phyloP scores from a whole-genome alignment of 2,329 filamentous ascomycete species.

The Fonsecaea erecta region DNA sequence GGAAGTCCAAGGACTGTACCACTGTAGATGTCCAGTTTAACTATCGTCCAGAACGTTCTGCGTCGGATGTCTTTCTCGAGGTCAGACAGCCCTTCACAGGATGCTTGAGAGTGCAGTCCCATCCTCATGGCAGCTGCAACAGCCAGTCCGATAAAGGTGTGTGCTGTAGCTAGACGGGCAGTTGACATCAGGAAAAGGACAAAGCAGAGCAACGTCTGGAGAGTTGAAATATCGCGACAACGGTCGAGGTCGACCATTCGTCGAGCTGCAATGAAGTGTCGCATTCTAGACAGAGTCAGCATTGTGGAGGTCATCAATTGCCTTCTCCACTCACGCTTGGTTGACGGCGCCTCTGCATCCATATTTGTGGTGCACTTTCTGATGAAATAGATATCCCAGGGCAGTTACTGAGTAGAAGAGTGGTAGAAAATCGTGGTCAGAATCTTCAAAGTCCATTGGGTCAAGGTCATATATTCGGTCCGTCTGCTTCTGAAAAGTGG shows the following conservation, averaged over 20 bases:
- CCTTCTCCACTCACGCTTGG: conserved; percentile 27
- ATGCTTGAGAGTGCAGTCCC: conserved; percentile 29
- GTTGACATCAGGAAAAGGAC: conserved; percentile 33
- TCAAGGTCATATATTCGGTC: conserved; percentile 31
- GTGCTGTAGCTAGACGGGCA: conserved; percentile 26
- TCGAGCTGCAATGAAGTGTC: conserved; percentile 28
- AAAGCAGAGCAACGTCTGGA: conserved; percentile 29
- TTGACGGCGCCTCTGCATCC: conserved; percentile 26
- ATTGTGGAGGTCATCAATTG: not conserved
- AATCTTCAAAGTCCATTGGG: conserved; percentile 26
- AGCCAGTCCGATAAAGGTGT: conserved; percentile 28
- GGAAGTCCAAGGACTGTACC: conserved; percentile 30
- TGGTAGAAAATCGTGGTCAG: conserved; percentile 30
- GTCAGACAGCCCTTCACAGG: conserved; percentile 19
- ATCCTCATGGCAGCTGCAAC: conserved; percentile 28
- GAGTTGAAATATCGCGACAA: conserved; percentile 20
- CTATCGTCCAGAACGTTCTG: conserved; percentile 29
- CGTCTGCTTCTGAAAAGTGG: conserved; percentile 25
- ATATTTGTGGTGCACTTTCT: conserved; percentile 24
- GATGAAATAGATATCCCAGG: conserved; percentile 31
- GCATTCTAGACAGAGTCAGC: conserved; percentile 23
- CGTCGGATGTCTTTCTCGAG: conserved; percentile 20
- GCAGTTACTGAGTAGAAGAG: conserved; percentile 28
- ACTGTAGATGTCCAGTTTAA: conserved; percentile 34
- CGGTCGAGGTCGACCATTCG: conserved; percentile 29